Base-by-base conservation (phyloP, 345 rosid species). In the Citropsis articulata region DNA sequence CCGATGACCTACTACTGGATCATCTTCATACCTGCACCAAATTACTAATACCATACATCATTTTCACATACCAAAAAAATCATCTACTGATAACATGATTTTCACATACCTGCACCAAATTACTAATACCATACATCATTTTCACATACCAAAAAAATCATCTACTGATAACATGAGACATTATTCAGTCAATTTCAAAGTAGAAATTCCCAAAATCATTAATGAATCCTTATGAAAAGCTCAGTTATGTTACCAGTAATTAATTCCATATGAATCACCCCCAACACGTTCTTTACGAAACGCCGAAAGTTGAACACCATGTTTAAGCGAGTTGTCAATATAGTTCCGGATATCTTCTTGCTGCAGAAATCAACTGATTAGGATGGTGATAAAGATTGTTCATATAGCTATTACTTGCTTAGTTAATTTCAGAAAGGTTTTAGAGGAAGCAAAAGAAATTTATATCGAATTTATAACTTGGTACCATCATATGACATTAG, bases 311-410 rank as follows among this genome's bases (percentile, higher is more conserved):
- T 87, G 97, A 77, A 88, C 86, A 57, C 98, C 98, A 79, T 89
- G 91, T 83, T 94, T 97, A 40, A 97, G 78, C 55, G 98, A 93
- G 85, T 82, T 91, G 83, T 97, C 99, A 78, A 97, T 94, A 86
- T 90, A 93, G 87, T 86, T 89, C 79, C 91, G 89, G 77, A 93
- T 89, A 87, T 97, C 99, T 69, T 97, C 99, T 97, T 94, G 99
- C 99, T 97, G 92, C 84, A 77, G 73, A 59, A 53, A 18, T 21
- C 57, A 66, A 55, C 31, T 19, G 38, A 55, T 25, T 66, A 53
- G 45, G 33, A 28, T 21, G 31, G 22, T 12, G 9, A 40, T 21
- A 35, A 56, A 67, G 55, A 56, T 56, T 13, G 22, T 55, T 42
- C 64, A 53, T 8, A 9, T 14, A 53, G 21, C 6, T 30, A 9